A percentile compares a stretch with the other conserved stretches of the same genome.
These are phyloP conservation scores for Phytopythium boreale DNA, from an alignment of 352 stramenopile species.

Conservation along the genomic window DNA sequence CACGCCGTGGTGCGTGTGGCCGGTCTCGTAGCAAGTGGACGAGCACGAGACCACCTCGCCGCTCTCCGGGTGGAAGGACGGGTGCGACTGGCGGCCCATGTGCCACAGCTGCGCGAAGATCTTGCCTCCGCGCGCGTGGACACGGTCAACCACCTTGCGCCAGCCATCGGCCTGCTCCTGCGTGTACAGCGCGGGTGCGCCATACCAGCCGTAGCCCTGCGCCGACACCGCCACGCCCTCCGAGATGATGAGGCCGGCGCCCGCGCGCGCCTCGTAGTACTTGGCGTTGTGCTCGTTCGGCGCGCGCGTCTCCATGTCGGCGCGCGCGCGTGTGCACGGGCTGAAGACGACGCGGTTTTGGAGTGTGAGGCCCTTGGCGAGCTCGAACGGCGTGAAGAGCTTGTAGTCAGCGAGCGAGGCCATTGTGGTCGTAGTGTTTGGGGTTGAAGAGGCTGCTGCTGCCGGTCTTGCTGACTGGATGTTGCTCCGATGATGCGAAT, in stretches of 20 bases:
- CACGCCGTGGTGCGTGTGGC: conserved; percentile 24
- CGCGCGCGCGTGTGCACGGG: conserved; percentile 32
- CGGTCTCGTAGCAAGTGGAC: conserved; percentile 29
- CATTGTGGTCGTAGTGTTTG: neutral
- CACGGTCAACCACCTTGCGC: conserved; percentile 16
- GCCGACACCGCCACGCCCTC: conserved; percentile 22
- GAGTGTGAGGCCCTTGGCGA: conserved; percentile 26
- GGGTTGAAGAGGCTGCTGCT: too few relatives aligned
- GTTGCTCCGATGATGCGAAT: neutral
- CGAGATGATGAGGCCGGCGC: conserved; percentile 23
- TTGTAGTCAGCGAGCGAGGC: conserved; percentile 26
- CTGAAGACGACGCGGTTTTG: conserved; percentile 45
- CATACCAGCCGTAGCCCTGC: conserved; percentile 26
- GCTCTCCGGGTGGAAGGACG: conserved; percentile 19
- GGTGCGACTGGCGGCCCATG: conserved; percentile 48
- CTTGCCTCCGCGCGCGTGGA: conserved; percentile 20
- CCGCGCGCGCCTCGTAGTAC: conserved; percentile 23
- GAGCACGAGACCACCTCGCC: conserved; percentile 45
- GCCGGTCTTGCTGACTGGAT: neutral
- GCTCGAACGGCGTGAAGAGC: conserved; percentile 35
- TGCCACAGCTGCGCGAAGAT: conserved; percentile 83
- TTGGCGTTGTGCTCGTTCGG: conserved; percentile 31
- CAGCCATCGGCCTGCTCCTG: conserved; percentile 21
- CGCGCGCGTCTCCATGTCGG: conserved; percentile 20
- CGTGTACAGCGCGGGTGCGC: conserved; percentile 40